Evolutionary conservation across 2,329 filamentous ascomycete genomes (phyloP), one percentile per base, ranked within the genome.

Genomic region (Ophiostoma ulmi): DNA sequence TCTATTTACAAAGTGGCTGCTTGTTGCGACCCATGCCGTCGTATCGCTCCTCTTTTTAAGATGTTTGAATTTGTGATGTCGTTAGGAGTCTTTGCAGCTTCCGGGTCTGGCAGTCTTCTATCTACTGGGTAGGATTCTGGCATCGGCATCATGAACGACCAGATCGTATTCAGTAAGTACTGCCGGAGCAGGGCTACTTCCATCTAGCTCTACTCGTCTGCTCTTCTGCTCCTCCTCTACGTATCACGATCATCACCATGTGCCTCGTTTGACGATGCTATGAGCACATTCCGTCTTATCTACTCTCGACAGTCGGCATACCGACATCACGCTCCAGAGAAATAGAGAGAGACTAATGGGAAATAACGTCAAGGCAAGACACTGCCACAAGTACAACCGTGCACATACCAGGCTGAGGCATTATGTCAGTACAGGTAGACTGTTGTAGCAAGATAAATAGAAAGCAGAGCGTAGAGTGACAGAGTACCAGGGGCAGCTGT

Each of bases 401-500:
- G n/a, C 52, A 58, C 52, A 58, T 14, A 58, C 52, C 22, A 58
- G 52, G 52, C 52, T 58, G 52, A 58, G 52, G 52, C 52, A 58
- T 58, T 31, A n/a, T 7, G 14, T 55, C n/a, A 22, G 14, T 20
- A 48, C 14, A n/a, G 31, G 31, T 4, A 31, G 31, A 31, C 31
- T 31, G 31, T 31, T 31, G 31, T 31, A 31, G 31, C 31, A 31
- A 31, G 31, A 3, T 31, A 31, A 31, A 31, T 3, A 4, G 31
- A 31, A 31, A 31, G 2, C 31, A 31, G 31, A 31, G 31, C 31
- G 3, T 31, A 31, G 17, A 58, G 52, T 10, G 5, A 26, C 52
- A 58, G 22, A 26, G 22, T 44, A 35, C 58, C 22, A 63, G 58
- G 58, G 58, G 58, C 58, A 63, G 58, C 58, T 63, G 58, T 63